phyloP scores from a whole-genome alignment of 1,139 yeast genomes.

The Geotrichum phurueaensis region DNA sequence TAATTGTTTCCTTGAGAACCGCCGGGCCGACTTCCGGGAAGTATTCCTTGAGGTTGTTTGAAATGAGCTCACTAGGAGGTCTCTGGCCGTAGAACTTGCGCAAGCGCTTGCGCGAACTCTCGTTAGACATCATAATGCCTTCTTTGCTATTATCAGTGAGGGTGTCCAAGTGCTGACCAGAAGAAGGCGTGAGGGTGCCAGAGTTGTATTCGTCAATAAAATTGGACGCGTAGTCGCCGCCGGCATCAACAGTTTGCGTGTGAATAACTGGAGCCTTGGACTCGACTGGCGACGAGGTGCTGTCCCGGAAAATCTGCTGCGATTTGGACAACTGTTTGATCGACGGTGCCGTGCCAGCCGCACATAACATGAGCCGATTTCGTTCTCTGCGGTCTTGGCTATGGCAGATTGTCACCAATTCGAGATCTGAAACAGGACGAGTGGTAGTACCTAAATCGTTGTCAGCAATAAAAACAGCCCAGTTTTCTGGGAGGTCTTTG shows the following conservation, averaged over 20 bases:
- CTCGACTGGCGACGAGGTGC: constrained; percentile 4
- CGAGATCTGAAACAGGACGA: constrained; percentile 64
- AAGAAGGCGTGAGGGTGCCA: constrained; percentile 14
- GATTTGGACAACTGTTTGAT: constrained; percentile 64
- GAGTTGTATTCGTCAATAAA: constrained; percentile 17
- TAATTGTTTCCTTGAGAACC: constrained; percentile 70
- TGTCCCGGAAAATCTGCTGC: constrained; percentile 34
- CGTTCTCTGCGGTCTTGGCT: constrained; percentile 67
- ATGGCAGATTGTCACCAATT: constrained; percentile 75
- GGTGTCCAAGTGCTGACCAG: neutral
- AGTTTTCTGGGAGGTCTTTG: constrained; percentile 44
- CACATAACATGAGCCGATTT: constrained; percentile 65
- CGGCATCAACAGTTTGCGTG: neutral
- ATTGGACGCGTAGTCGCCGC: neutral
- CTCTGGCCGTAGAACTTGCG: constrained; percentile 69
- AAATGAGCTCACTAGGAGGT: constrained; percentile 89
- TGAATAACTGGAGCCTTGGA: neutral
- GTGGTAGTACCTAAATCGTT: constrained; percentile 37
- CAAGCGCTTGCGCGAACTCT: constrained; percentile 25
- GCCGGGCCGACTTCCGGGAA: constrained; percentile 79
- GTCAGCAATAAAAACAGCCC: constrained; percentile 46
- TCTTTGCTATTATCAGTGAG: neutral
- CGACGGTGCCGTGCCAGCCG: constrained; percentile 58
- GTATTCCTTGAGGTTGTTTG: constrained; percentile 82
- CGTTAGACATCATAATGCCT: constrained; percentile 1